Percentiles rank a stretch among this genome's conserved stretches.
These are phyloP conservation scores for Neofusicoccum ribis DNA, from an alignment of 2,329 filamentous ascomycete genomes.

Conservation along the genomic window DNA sequence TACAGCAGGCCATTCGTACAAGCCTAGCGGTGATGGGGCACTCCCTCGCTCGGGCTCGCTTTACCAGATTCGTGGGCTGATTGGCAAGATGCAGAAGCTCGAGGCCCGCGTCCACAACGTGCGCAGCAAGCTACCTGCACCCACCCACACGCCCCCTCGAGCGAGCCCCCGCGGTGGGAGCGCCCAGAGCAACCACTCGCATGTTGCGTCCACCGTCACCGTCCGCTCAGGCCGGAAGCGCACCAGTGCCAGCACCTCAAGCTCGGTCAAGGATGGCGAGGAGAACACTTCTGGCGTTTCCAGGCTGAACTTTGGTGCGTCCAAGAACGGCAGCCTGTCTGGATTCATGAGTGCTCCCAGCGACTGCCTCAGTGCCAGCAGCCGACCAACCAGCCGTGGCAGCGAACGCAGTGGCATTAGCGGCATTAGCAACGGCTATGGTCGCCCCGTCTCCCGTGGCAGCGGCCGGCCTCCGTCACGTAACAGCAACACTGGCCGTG, in stretches of 20 bases:
- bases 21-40: slow-evolving; percentile 51
- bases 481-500: neutral
- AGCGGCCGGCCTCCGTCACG: slow-evolving; percentile 10
- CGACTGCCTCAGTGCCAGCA: slow-evolving; percentile 34
- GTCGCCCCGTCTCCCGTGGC: slow-evolving; percentile 10
- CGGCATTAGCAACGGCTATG: slow-evolving; percentile 27
- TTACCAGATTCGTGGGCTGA: slow-evolving; percentile 88
- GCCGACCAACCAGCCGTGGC: slow-evolving; percentile 73
- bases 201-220: slow-evolving; percentile 58
- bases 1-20: slow-evolving; percentile 24
- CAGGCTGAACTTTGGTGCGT: slow-evolving; percentile 24
- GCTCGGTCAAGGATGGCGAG: slow-evolving; percentile 32
- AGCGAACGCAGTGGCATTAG: slow-evolving; percentile 54
- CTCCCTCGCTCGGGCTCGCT: slow-evolving; percentile 70
- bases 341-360: slow-evolving; percentile 35
- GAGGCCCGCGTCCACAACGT: slow-evolving; percentile 91
- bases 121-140: slow-evolving; percentile 85
- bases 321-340: neutral
- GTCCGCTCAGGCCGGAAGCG: slow-evolving; percentile 64
- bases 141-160: slow-evolving; percentile 73
- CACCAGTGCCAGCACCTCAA: slow-evolving; percentile 55
- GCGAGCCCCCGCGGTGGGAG: slow-evolving; percentile 69
- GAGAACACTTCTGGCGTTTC: slow-evolving; percentile 25
- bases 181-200: slow-evolving; percentile 45
- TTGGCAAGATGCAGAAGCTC: slow-evolving; percentile 94